phyloP scores from a whole-genome alignment of 176 grass and related monocot species.

The Aegilops sharonensis region DNA sequence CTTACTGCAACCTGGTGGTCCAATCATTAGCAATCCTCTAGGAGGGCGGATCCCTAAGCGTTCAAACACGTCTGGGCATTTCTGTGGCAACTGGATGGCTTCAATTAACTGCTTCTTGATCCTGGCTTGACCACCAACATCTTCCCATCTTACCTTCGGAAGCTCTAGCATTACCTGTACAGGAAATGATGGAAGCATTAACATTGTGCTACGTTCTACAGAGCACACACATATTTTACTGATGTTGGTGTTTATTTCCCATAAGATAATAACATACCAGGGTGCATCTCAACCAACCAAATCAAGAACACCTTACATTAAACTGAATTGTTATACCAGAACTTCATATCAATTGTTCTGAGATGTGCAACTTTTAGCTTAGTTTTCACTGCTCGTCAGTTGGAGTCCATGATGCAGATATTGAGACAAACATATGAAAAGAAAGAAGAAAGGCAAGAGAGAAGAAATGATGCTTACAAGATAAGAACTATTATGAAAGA shows the following conservation, averaged over 20 bases:
- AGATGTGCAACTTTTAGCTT: background rate
- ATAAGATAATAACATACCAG: background rate
- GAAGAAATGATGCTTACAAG: background rate
- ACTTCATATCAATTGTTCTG: background rate
- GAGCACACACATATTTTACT: slow-evolving; percentile 20
- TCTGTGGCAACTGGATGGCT: slow-evolving; percentile 78
- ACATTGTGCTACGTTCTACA: background rate
- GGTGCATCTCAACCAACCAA: background rate
- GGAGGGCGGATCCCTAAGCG: slow-evolving; percentile 65
- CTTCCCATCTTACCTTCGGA: slow-evolving; percentile 81
- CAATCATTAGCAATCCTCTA: slow-evolving; percentile 83
- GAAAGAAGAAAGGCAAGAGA: background rate
- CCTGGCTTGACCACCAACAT: slow-evolving; percentile 83
- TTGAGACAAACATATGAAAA: background rate
- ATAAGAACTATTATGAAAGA: background rate
- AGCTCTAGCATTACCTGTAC: slow-evolving; percentile 84
- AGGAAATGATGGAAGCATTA: slow-evolving; percentile 23
- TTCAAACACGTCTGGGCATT: slow-evolving; percentile 61
- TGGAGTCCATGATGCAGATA: background rate
- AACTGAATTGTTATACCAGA: slow-evolving; percentile 13
- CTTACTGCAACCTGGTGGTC: slow-evolving; percentile 95
- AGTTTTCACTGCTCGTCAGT: background rate
- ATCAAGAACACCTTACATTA: background rate
- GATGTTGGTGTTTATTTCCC: background rate
- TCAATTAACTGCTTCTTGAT: slow-evolving; percentile 87